Evolutionary conservation across 257 asterid species (phyloP).

Genomic region (Solanum chaucha): DNA sequence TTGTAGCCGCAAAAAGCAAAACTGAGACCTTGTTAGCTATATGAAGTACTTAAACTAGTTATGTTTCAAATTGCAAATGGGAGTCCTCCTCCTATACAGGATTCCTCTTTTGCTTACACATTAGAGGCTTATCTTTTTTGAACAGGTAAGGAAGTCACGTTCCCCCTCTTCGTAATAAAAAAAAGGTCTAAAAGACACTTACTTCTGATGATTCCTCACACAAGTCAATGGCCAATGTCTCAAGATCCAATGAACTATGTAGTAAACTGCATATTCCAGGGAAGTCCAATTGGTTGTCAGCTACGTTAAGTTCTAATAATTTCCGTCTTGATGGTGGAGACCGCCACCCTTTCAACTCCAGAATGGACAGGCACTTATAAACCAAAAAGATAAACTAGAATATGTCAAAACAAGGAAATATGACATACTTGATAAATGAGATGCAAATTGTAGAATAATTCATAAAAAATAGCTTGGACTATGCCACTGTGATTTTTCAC

Average conservation of each 20-base stretch:
- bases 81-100: too few species aligned
- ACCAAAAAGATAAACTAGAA: neutral
- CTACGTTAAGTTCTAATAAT: neutral
- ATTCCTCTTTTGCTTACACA: too few species aligned
- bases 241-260: neutral
- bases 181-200: neutral
- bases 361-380: neutral
- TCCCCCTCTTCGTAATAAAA: neutral
- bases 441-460: neutral
- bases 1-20: too few species aligned
- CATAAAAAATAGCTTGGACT: neutral
- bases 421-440: neutral
- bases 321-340: neutral
- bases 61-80: too few species aligned
- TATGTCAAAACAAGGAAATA: neutral
- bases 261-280: neutral
- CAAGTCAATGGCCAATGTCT: neutral
- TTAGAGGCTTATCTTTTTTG: too few species aligned
- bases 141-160: too few species aligned
- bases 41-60: too few species aligned
- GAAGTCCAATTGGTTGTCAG: neutral
- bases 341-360: neutral
- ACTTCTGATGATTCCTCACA: neutral
- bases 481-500: neutral
- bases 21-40: too few species aligned